These are phyloP conservation scores for Phlegmacium glaucopus DNA, from an alignment of 768 basidiomycete genomes.

Conservation along the genomic window DNA sequence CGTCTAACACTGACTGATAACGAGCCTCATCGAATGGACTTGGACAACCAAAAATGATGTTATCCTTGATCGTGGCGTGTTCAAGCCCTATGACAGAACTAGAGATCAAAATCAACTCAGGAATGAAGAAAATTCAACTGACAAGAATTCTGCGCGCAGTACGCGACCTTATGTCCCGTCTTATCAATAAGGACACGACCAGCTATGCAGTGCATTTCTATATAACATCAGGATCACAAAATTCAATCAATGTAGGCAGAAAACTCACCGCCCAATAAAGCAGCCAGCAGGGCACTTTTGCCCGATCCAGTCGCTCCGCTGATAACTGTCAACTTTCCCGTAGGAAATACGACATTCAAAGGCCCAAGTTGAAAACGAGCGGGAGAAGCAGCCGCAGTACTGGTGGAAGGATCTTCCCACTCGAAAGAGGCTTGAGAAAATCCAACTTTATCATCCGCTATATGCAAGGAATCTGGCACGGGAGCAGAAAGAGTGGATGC, in stretches of 20 bases:
- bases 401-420: conserved; percentile 43
- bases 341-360: conserved; percentile 55
- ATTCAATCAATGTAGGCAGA: neutral
- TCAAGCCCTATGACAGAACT: conserved; percentile 52
- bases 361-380: conserved; percentile 54
- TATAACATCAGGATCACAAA: neutral
- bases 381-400: conserved; percentile 16
- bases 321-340: conserved; percentile 54
- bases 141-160: conserved; percentile 68
- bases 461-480: neutral
- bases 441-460: conserved; percentile 36
- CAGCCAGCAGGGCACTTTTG: conserved; percentile 61
- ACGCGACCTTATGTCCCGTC: conserved; percentile 57
- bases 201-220: conserved; percentile 58
- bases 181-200: conserved; percentile 58
- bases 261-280: conserved; percentile 60
- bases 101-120: neutral
- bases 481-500: conserved; percentile 58
- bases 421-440: conserved; percentile 54
- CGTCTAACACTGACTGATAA: conserved; percentile 65
- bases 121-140: conserved; percentile 12
- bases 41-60: conserved; percentile 70
- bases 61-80: conserved; percentile 78
- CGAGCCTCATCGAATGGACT: conserved; percentile 58
- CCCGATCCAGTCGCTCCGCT: conserved; percentile 69